Evolutionary conservation across 2,329 filamentous ascomycete genomes (phyloP), one percentile per base, ranked within the genome.

Genomic region (Ceratocystis colombiana): DNA sequence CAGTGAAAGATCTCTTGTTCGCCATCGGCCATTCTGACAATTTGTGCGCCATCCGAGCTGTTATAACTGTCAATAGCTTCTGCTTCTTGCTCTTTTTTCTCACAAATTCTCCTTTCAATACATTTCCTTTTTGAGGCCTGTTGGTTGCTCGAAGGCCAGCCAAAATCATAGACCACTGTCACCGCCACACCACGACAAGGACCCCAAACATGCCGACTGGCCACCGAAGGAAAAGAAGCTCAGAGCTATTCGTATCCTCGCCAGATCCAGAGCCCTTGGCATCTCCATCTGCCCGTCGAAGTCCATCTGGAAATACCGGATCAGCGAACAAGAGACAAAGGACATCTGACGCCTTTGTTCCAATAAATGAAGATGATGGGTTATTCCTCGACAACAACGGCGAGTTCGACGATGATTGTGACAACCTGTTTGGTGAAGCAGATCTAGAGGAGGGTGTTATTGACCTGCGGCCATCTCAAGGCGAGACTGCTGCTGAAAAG

Each of bases 401-500:
- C 48, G 48, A 67, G 17, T 44, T 61, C 7, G 30, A 61, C n/a
- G 53, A 61, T 41, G 53, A 65, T 53, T 28, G 44, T 3, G 55
- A 65, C 8, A 55, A 61, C 41, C 10, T 59, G 30, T 59, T 59
- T 59, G 55, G 55, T 3, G 25, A 30, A 7, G 55, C 30, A 37
- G 28, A 59, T 37, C 28, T 59, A 59, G 55, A 59, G 33, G 28
- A 59, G 8, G 55, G 55, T 25, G 28, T 59, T 25, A 59, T 59
- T 37, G 55, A 59, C 33, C 55, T 59, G n/a, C 55, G 55, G 25
- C 28, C 55, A 59, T 59, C 55, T 3, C 62, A 64, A 61, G 61
- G 44, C 3, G 25, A 67, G 25, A 61, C 50, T 30, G 61, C 44
- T 17, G 45, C 48, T 33, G 65, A 67, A 45, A 59, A 67, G 20